A percentile compares a stretch with the other conserved stretches of the same genome.
These are phyloP conservation scores for Aegle marmelos DNA, from an alignment of 345 rosid genomes.

Conservation along the genomic window DNA sequence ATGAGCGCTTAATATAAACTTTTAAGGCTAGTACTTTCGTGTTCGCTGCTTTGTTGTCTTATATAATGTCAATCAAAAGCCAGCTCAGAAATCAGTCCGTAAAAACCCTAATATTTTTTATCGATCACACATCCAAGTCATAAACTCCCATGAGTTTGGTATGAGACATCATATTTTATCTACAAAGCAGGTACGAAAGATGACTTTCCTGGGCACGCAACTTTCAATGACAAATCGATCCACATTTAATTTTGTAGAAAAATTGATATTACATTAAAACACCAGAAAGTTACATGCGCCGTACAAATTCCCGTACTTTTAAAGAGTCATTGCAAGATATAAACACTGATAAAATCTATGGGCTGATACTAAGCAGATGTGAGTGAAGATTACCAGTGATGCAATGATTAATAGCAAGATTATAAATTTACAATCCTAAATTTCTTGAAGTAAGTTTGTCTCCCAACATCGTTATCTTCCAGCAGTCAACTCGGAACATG, in stretches of 20 bases:
- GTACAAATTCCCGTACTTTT: background rate
- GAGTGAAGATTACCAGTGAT: slow-evolving; percentile 14
- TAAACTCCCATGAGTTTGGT: background rate
- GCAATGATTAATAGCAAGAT: slow-evolving; percentile 11
- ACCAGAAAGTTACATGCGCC: background rate
- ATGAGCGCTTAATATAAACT: too few relatives aligned
- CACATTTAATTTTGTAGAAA: background rate
- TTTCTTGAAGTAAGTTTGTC: slow-evolving; percentile 76
- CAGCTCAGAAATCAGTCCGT: background rate
- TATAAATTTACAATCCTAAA: slow-evolving; percentile 32
- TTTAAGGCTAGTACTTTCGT: background rate
- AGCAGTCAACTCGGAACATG: slow-evolving; percentile 65
- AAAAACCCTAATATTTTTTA: background rate
- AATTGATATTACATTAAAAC: background rate
- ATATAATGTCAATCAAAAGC: background rate
- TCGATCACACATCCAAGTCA: background rate
- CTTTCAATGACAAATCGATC: background rate
- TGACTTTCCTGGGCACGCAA: background rate
- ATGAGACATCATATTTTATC: background rate
- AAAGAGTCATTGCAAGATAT: background rate
- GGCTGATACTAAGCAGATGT: background rate
- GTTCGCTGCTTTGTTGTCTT: background rate
- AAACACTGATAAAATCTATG: too few relatives aligned
- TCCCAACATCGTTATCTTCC: slow-evolving; percentile 77
- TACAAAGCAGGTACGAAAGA: background rate